phyloP scores from a whole-genome alignment of 352 stramenopile genomes.

The Stephanocyclus meneghinianus region DNA sequence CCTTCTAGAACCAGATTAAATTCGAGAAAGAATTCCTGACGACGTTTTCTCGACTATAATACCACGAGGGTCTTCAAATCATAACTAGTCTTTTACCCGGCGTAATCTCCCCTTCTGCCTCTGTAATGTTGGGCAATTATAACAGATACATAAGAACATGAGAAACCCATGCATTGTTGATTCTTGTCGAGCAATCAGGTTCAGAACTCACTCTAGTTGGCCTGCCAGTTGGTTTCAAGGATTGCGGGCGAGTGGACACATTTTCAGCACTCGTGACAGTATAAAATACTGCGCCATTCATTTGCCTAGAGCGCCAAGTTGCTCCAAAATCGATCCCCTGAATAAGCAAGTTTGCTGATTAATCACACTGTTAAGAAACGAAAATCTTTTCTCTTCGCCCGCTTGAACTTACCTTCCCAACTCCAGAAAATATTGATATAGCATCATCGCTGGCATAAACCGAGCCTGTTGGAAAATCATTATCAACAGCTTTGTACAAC shows the following conservation, averaged over 20 bases:
- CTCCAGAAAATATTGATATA: constrained; percentile 17
- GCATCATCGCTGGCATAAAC: constrained; percentile 14
- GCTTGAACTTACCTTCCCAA: constrained; percentile 4
- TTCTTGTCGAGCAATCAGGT: neutral
- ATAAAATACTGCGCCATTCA: constrained; percentile 27
- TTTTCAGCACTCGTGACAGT: neutral
- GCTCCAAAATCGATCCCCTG: constrained; percentile 12
- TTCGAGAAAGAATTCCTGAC: too few relatives aligned
- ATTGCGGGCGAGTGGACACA: neutral
- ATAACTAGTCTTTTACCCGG: too few relatives aligned
- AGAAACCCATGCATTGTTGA: too few relatives aligned
- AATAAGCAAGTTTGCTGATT: too few relatives aligned
- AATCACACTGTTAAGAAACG: too few relatives aligned
- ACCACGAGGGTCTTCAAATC: too few relatives aligned
- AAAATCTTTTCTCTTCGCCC: too few relatives aligned
- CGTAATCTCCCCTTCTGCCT: too few relatives aligned
- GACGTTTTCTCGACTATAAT: too few relatives aligned
- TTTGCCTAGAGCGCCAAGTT: constrained; percentile 18
- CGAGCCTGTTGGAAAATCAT: constrained; percentile 22
- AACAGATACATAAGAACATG: too few relatives aligned
- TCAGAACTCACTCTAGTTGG: constrained; percentile 4
- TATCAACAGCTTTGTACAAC: constrained; percentile 17
- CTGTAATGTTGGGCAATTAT: too few relatives aligned
- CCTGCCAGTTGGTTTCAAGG: neutral
- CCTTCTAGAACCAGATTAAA: too few relatives aligned